phyloP scores from a whole-genome alignment of 2,329 filamentous ascomycete genomes.

The Thermochaetoides dissita region DNA sequence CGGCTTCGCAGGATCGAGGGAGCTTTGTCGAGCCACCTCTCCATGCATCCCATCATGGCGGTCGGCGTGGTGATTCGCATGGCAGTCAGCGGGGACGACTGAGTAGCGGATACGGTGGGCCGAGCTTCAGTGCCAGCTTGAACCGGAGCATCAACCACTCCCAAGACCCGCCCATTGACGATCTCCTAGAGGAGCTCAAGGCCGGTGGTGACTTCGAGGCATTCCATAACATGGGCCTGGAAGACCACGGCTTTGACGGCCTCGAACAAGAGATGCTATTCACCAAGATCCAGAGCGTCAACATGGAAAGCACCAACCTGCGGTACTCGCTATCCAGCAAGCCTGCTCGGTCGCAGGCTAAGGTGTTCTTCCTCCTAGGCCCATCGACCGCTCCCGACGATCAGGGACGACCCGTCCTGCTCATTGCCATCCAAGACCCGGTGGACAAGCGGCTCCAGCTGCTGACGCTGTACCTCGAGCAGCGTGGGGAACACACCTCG shows the following conservation, averaged over 20 bases:
- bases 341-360: slow-evolving; percentile 39
- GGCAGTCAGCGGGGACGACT: slow-evolving; percentile 50
- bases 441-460: slow-evolving; percentile 54
- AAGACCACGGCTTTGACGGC: slow-evolving; percentile 58
- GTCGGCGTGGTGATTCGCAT: slow-evolving; percentile 60
- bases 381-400: slow-evolving; percentile 42
- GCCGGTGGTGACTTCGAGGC: slow-evolving; percentile 50
- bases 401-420: slow-evolving; percentile 37
- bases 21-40: slow-evolving; percentile 58
- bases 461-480: slow-evolving; percentile 46
- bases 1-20: slow-evolving; percentile 66
- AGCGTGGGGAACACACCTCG: slow-evolving; percentile 21
- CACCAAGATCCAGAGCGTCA: slow-evolving; percentile 54
- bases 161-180: slow-evolving; percentile 54
- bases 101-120: slow-evolving; percentile 35
- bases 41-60: slow-evolving; percentile 25
- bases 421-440: slow-evolving; percentile 57
- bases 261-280: slow-evolving; percentile 60
- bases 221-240: slow-evolving; percentile 57
- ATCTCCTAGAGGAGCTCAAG: slow-evolving; percentile 53
- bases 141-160: slow-evolving; percentile 44
- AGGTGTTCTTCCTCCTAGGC: slow-evolving; percentile 53
- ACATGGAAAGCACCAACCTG: slow-evolving; percentile 46
- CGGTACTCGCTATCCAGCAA: slow-evolving; percentile 43
- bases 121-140: slow-evolving; percentile 24